Evolutionary conservation across 2,329 filamentous ascomycete species (phyloP), one percentile per base, ranked within the genome.

Genomic region (Phialocephala sp.): DNA sequence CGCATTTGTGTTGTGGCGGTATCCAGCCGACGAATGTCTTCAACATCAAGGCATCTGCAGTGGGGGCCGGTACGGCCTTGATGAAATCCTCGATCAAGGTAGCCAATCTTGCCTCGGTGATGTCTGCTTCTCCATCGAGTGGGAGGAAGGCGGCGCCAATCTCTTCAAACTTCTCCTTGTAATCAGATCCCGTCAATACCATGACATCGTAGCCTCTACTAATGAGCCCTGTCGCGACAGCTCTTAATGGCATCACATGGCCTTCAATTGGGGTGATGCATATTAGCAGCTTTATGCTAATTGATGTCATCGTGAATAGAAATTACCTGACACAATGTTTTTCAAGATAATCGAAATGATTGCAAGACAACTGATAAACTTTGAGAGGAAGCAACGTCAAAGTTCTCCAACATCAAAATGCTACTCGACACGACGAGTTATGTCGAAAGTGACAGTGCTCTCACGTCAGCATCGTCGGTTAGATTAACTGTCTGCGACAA

Each of bases 131-230:
- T 14, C 66, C 69, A 1, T 45, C 35, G 11, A 77, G 68, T 0
- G 76, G 69, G 22, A 79, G 69, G 65, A 79, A 80, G 0, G 72
- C 74, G 5, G 79, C 78, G 0, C 82, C 81, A 4, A 76, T 76
- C 1, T 68, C 69, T 55, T 77, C 76, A 60, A 81, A 74, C 11
- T 73, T 64, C 4, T 71, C 64, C 54, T 79, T 71, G 68, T 78
- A 82, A 9, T 76, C 68, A 1, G 72, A 69, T 1, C 79, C 79
- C 8, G 75, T 76, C 24, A 84, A 75, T 68, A 82, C 80, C 4
- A 77, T 80, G 2, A 81, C 73, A 4, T 77, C 71, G 62, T 80
- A 83, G 2, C 80, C 81, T 4, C 76, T 72, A 3, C 71, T 67
- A 14, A 79, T 70, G 9, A 71, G 65, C 9, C 47, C 59, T 24